Conservation (phyloP, 73 alveolate genomes). For the Paramecium octaurelia region DNA sequence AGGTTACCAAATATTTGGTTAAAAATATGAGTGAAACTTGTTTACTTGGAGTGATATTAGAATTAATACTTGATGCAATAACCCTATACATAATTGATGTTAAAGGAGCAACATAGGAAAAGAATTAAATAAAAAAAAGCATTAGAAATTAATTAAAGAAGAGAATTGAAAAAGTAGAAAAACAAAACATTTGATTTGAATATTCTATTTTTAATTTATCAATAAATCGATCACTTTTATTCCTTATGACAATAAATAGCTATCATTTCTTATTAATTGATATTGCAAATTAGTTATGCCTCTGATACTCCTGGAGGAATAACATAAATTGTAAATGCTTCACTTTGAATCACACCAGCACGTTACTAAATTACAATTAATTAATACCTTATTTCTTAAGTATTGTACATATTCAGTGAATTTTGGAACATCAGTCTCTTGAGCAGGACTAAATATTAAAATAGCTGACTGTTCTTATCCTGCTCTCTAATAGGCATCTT, state of each 20-base stretch:
- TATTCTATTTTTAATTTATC: background rate
- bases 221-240: background rate
- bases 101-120: background rate
- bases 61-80: no score
- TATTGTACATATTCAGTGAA: slow-evolving; percentile 12
- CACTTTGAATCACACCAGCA: slow-evolving; percentile 33
- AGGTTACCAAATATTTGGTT: no score
- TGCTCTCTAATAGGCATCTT: background rate
- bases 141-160: background rate
- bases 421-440: background rate
- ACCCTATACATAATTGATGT: background rate
- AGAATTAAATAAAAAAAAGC: no score
- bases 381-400: background rate
- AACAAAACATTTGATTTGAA: background rate
- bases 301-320: slow-evolving; percentile 48
- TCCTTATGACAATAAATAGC: slow-evolving; percentile 32
- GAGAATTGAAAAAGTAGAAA: background rate
- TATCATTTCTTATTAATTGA: background rate
- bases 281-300: background rate
- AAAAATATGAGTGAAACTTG: no score
- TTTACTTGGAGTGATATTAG: no score
- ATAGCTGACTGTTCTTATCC: background rate
- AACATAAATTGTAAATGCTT: slow-evolving; percentile 5
- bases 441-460: slow-evolving; percentile 22
- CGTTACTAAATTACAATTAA: background rate